Conservation (phyloP, 257 asterid species). For the Perilla frutescens region DNA sequence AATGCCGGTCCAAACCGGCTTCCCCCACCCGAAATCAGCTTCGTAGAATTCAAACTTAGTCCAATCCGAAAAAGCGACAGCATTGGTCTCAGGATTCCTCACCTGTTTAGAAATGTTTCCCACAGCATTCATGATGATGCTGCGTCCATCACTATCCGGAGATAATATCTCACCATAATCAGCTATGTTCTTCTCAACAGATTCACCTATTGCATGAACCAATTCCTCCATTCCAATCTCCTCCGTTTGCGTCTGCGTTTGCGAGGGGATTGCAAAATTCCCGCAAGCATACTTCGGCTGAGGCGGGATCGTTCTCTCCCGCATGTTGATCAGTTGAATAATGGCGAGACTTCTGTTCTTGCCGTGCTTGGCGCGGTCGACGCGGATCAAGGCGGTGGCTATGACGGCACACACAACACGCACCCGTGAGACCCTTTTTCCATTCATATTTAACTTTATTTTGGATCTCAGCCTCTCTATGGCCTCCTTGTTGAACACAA, state of each 20-base stretch:
- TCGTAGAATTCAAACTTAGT: not conserved
- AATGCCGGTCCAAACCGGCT: not conserved
- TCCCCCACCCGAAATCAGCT: not conserved
- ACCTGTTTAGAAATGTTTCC: too few species aligned
- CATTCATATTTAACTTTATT: too few species aligned
- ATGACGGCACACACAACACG: not conserved
- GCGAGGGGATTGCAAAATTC: not conserved
- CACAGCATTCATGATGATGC: too few species aligned
- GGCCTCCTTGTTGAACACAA: not conserved
- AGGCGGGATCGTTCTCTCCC: not conserved
- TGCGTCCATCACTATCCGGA: not conserved
- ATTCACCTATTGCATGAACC: not conserved
- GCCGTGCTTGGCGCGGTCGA: not conserved
- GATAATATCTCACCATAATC: not conserved
- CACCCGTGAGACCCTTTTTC: not conserved
- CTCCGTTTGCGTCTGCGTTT: too few species aligned
- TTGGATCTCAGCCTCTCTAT: not conserved
- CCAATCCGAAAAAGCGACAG: not conserved
- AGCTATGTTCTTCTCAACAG: not conserved
- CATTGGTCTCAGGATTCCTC: too few species aligned
- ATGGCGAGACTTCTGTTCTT: too few species aligned
- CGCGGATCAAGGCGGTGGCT: not conserved
- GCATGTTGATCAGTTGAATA: not conserved
- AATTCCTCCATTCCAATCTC: not conserved
- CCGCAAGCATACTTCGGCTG: not conserved